Evolutionary conservation across 257 asterid species (phyloP).

Genomic region (Solanum virginianum): DNA sequence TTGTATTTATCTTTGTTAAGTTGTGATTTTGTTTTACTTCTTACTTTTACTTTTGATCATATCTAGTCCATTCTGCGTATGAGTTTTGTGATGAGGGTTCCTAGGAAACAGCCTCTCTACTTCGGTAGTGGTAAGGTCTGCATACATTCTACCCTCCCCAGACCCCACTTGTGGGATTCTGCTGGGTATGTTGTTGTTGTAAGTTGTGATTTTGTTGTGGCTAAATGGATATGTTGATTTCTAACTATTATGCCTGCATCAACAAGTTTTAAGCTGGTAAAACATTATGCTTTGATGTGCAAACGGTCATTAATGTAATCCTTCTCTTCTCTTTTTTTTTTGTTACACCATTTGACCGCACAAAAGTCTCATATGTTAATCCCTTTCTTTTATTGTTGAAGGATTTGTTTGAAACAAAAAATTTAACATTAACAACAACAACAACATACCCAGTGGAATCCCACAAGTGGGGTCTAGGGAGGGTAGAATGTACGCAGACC

Average conservation of each 20-base stretch:
- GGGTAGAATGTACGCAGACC: too few species aligned
- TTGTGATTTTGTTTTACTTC: not conserved
- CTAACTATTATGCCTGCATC: not conserved
- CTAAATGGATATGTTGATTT: not conserved
- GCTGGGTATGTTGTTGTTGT: too few species aligned
- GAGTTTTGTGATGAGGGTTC: too few species aligned
- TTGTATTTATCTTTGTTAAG: not conserved
- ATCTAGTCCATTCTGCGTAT: too few species aligned
- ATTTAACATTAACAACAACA: not conserved
- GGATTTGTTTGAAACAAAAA: not conserved
- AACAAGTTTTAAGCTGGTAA: not conserved
- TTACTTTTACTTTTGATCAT: too few species aligned
- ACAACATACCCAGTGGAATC: too few species aligned
- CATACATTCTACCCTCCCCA: too few species aligned
- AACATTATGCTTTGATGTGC: not conserved
- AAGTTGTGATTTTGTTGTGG: not conserved
- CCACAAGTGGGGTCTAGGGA: too few species aligned
- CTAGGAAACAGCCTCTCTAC: too few species aligned
- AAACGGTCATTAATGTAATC: not conserved
- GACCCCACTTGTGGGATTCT: too few species aligned
- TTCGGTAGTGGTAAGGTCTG: too few species aligned
- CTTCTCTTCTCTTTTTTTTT: not conserved
- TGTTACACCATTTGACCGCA: not conserved
- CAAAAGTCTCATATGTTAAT: not conserved
- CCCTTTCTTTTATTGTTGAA: not conserved